Evolutionary conservation across 495 filamentous ascomycete species (phyloP), one percentile per base, ranked within the genome.

Genomic region (Neurospora sp.): DNA sequence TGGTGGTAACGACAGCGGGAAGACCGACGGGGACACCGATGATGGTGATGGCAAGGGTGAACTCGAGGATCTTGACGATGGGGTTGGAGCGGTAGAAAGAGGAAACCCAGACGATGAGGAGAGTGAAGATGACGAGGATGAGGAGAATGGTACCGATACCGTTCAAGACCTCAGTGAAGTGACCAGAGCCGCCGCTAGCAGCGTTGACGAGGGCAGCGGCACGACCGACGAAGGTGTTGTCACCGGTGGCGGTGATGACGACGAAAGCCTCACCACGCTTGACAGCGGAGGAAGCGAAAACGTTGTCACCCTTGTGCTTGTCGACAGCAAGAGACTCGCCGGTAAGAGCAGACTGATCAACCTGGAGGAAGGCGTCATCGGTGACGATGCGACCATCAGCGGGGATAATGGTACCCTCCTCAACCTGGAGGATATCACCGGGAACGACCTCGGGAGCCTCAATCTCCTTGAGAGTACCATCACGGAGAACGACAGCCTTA

Each of bases 21-120:
- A 97, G 92, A 92, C 94, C 94, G 83, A 97, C 94, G 71, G 94
- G 94, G 38, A 97, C 94, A 88, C 94, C 94, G 73, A 97, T 91
- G 76, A 97, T 96, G 76, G 94, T 90, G 76, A 97, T 90, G 75
- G 92, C 92, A 69, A 89, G 90, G 41, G 94, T 96, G 84, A 92
- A 96, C 77, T 93, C 89, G 71, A 97, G 87, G 74, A 97, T 96
- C 22, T 79, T 79, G 71, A 91, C 87, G 72, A 93, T 95, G 48
- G 78, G 78, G 79, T 93, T 92, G 78, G 91, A 93, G 71, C 93
- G 92, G 85, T 96, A 97, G 85, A 93, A 97, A 5, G 90, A 91
- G 20, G 91, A 86, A 71, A 97, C 83, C 94, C 94, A 97, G 81
- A 96, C 91, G 69, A 94, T 80, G 68, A 96, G 83, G 68, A 94